Evolutionary conservation across 2,329 filamentous ascomycete genomes (phyloP), one percentile per base, ranked within the genome.

Genomic region (Ophiostoma quercus): DNA sequence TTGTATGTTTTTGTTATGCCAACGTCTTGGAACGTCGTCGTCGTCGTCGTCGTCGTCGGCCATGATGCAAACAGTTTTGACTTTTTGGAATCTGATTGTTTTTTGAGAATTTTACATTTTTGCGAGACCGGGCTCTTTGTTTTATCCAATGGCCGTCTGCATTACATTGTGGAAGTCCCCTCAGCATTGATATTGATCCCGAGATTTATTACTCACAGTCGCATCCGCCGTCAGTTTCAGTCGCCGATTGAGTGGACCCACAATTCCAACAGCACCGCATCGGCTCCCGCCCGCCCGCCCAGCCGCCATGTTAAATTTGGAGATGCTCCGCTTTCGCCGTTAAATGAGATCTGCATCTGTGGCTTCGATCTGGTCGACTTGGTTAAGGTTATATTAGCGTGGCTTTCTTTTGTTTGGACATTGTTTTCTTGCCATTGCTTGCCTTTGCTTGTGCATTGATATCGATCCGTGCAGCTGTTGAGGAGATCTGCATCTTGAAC

Each of bases 271-370:
- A 57, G 51, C 51, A n/a, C 43, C 43, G 43, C 43, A 47, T n/a
- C 43, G 43, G 43, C 43, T n/a, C 16, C 43, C 14, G 19, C 16
- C 19, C 25, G 57, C 22, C 41, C 62, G 29, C 60, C 14, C 29
- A 34, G 12, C 60, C 60, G 60, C 62, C 32, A 11, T 34, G n/a
- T 65, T 65, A 25, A 57, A 57, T 63, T 62, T 62, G 25, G 57
- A n/a, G 60, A 63, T 37, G 60, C 60, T 60, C 63, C 47, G 68
- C 63, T 62, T 66, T 67, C 34, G 37, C 37, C 16, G 43, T 60
- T 69, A 29, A 62, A n/a, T n/a, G 60, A 63, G 29, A 37, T 63
- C 60, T 63, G 9, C 60, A 65, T 65, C 32, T 39, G 4, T 8
- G 29, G 43, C 43, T n/a, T 65, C 2, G 32, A 34, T 14, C 22